Base-by-base conservation (phyloP, 192 early-diverging fungal species). In the Chytriomyces hyalinus region DNA sequence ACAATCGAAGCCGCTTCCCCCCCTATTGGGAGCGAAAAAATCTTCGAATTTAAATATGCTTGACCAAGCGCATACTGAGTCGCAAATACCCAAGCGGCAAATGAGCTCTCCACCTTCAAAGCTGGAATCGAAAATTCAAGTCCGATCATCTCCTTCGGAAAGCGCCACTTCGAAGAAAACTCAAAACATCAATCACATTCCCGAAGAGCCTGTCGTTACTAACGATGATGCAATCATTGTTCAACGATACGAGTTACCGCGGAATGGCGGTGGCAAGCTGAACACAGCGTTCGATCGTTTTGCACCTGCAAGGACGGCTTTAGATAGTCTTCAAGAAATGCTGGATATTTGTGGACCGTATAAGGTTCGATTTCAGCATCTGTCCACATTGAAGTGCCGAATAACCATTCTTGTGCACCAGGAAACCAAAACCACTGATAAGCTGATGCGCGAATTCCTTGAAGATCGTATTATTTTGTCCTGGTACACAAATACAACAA, bases 401-500 rank as follows among this genome's bases (percentile, higher is more conserved):
- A 15, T 57, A 10, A 57, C 51, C 10, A 57, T 15, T 15, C 11
- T 57, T 57, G 51, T 57, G 51, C 51, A 15, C 51, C 51, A 26
- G n/a, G 63, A 20, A 65, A n/a, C 36, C 10, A 11, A 24, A 24
- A 13, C 36, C 36, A 24, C 49, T n/a, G 67, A 15, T 17, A 69
- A 69, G 2, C n/a, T 69, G n/a, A 49, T 45, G 67, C 67, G 36
- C 67, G 48, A 44, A 50, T 50, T 69, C 45, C 11, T 28, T 10
- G 63, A 20, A 10, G 22, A 65, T n/a, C 10, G n/a, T 10, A 10
- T 10, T 10, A n/a, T 57, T 10, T 57, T 67, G 10, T n/a, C 13
- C 20, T 63, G 59, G 57, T 73, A 73, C 61, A 44, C 17, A 45
- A 81, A 84, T 46, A 71, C 77, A 26, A 80, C 75, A 9, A 78